Conservation (phyloP, 495 filamentous ascomycete genomes). For the Xylaria bambusicola region DNA sequence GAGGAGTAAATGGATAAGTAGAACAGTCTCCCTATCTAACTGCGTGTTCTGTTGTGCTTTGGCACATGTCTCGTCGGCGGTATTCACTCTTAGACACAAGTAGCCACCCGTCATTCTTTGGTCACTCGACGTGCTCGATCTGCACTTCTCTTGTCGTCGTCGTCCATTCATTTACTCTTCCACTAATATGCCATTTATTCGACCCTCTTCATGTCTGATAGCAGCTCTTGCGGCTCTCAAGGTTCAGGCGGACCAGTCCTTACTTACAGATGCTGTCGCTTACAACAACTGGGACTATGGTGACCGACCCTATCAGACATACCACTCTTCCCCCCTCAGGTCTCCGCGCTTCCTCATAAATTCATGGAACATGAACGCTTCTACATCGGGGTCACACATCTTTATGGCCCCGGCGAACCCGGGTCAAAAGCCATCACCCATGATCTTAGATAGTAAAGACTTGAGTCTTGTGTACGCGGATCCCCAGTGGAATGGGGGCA, state of each 20-base stretch:
- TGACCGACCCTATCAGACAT: conserved; percentile 42
- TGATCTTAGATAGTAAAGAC: conserved; percentile 21
- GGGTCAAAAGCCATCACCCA: conserved; percentile 6
- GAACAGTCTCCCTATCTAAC: not conserved
- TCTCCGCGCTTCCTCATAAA: conserved; percentile 45
- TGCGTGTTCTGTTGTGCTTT: too few relatives aligned
- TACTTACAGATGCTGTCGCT: conserved; percentile 19
- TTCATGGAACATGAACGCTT: conserved; percentile 32
- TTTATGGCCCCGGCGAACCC: conserved; percentile 27
- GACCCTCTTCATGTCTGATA: not conserved
- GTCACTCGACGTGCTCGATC: not conserved
- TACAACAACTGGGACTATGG: conserved; percentile 40
- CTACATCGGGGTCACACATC: conserved; percentile 44
- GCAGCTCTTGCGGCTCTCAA: not conserved
- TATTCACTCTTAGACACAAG: not conserved
- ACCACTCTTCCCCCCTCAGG: conserved; percentile 38
- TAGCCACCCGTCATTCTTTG: not conserved
- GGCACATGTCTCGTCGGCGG: not conserved
- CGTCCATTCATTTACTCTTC: conserved; percentile 2
- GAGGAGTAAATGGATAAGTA: not conserved
- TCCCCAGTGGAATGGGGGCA: conserved; percentile 18
- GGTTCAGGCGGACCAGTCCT: conserved; percentile 10
- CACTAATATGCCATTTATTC: conserved; percentile 8
- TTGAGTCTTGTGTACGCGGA: conserved; percentile 26
- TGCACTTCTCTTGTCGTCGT: not conserved